Evolutionary conservation across 257 asterid species (phyloP), one percentile per base, ranked within the genome.

Genomic region (Apocynum venetum): DNA sequence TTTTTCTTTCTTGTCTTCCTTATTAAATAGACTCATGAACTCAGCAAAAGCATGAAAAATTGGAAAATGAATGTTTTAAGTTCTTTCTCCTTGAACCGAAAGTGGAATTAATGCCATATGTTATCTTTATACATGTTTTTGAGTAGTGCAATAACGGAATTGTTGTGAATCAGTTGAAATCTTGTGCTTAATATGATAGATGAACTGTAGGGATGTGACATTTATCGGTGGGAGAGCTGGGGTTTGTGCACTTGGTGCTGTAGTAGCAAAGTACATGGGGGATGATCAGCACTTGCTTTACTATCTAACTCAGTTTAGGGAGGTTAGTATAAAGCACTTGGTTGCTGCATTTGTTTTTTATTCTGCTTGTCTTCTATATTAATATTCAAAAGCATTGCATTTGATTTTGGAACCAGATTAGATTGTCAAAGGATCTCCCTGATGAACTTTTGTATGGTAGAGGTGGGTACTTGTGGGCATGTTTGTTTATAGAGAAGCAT

Each of bases 211-310:
- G 91, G 86, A 89, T 72, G 94, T 85, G 76, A 84, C 89, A 10
- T 92, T 90, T 80, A 44, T 92, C 43, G 84, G 91, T 78, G 97
- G 97, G 77, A 86, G 96, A 86, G 88, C 83, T 78, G 96, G 97
- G 53, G 89, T 89, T 51, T 90, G 91, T 82, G 92, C 97, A 10
- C 81, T 92, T 12, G 97, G 96, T 75, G 96, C 97, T 8, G 94
- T 84, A n/a, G 91, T 84, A 75, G 90, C 97, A 19, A 87, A 86
- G 80, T 66, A 83, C 80, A 66, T 77, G 80, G 89, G 85, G 47
- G 84, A 88, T 65, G 89, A 84, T 75, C 77, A 79, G 77, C 80
- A 84, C 80, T 76, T 80, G 65, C 44, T 78, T 13, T 71, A 88
- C 84, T 89, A 86, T 85, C 49, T 89, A 74, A 69, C 86, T 76